These are phyloP conservation scores for Colletotrichum caudatum DNA, from an alignment of 2,329 filamentous ascomycete genomes.

Conservation along the genomic window DNA sequence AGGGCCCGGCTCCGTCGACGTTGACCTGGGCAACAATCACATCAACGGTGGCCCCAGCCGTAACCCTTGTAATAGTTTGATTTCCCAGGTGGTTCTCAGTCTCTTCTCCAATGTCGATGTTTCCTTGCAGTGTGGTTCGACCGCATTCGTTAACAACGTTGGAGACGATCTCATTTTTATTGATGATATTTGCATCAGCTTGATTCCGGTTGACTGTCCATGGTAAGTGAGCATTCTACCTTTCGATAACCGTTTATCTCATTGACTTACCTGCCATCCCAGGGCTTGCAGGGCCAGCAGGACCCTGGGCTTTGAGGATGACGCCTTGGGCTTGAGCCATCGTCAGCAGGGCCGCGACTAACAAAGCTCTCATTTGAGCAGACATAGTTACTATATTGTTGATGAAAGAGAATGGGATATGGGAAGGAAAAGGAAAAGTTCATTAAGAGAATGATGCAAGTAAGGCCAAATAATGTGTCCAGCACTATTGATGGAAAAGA, in stretches of 20 bases:
- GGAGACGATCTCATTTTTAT: slow-evolving; percentile 63
- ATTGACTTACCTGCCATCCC: slow-evolving; percentile 58
- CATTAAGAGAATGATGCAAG: slow-evolving; percentile 30
- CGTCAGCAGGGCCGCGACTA: slow-evolving; percentile 51
- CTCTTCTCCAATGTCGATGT: slow-evolving; percentile 70
- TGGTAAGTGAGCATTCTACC: slow-evolving; percentile 63
- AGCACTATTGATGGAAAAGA: slow-evolving; percentile 33
- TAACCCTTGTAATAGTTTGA: slow-evolving; percentile 62
- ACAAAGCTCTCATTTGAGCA: slow-evolving; percentile 50
- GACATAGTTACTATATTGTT: slow-evolving; percentile 50
- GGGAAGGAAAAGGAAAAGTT: slow-evolving; percentile 39
- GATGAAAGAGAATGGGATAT: slow-evolving; percentile 44
- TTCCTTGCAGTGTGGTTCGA: slow-evolving; percentile 69
- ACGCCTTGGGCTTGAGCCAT: slow-evolving; percentile 59
- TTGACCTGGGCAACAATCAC: slow-evolving; percentile 67
- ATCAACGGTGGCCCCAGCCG: slow-evolving; percentile 57
- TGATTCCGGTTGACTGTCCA: slow-evolving; percentile 71
- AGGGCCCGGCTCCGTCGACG: slow-evolving; percentile 66
- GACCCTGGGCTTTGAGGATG: slow-evolving; percentile 60
- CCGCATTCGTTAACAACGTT: slow-evolving; percentile 72
- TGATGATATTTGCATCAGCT: slow-evolving; percentile 73
- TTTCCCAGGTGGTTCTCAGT: slow-evolving; percentile 64
- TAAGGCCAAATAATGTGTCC: slow-evolving; percentile 24
- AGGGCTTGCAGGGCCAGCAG: slow-evolving; percentile 57
- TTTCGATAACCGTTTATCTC: slow-evolving; percentile 54